Evolutionary conservation across 345 rosid genomes (phyloP).

Genomic region (Cochlearia excelsa): DNA sequence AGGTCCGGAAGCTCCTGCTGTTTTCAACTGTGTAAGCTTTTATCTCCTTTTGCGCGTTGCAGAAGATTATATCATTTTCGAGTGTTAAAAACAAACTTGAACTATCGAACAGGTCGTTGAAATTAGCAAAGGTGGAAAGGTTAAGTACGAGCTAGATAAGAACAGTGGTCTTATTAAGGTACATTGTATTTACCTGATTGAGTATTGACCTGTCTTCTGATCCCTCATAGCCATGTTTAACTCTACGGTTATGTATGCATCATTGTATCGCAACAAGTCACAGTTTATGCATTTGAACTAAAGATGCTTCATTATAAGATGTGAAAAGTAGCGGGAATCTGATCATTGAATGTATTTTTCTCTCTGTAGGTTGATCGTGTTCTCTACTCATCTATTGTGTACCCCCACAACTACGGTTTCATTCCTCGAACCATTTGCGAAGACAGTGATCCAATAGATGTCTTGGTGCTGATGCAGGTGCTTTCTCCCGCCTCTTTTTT

Average conservation of each 20-base stretch:
- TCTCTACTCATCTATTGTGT: slow-evolving; percentile 96
- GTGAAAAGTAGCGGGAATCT: background rate
- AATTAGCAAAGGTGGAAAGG: slow-evolving; percentile 94
- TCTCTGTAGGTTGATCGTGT: slow-evolving; percentile 84
- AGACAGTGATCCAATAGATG: slow-evolving; percentile 98
- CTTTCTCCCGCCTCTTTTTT: slow-evolving; percentile 9
- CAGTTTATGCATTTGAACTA: slow-evolving; percentile 7
- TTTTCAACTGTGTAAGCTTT: slow-evolving; percentile 80
- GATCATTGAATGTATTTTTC: background rate
- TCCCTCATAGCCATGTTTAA: background rate
- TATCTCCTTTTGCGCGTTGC: slow-evolving; percentile 12
- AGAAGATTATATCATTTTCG: background rate
- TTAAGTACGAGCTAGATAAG: slow-evolving; percentile 97
- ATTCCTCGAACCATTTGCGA: slow-evolving; percentile 95
- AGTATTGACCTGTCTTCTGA: background rate
- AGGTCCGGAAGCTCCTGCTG: slow-evolving; percentile 87
- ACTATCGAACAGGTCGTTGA: slow-evolving; percentile 67
- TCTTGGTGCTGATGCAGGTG: slow-evolving; percentile 96
- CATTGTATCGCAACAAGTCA: background rate
- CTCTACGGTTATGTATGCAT: background rate
- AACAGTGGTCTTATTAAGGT: slow-evolving; percentile 85
- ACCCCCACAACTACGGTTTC: slow-evolving; percentile 98
- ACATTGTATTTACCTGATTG: slow-evolving; percentile 6
- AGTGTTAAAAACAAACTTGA: slow-evolving; percentile 7
- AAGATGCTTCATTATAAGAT: background rate